Evolutionary conservation across 164 flowering plant species (phyloP).

Genomic region (Berberis thunbergii): DNA sequence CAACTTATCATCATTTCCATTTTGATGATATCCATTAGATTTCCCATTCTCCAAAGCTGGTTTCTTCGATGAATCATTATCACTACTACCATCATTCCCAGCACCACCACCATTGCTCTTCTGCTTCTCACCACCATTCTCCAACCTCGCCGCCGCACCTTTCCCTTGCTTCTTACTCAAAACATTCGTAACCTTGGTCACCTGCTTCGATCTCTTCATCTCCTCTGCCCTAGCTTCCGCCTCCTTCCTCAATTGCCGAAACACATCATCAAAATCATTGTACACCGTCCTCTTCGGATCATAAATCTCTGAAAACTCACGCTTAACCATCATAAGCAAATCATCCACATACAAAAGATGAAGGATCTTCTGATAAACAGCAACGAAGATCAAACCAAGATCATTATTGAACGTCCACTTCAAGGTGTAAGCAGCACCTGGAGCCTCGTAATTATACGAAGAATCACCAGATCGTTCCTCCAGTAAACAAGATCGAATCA

Average conservation of each 20-base stretch:
- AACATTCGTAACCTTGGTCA: constrained; percentile 28
- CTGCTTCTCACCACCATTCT: background rate
- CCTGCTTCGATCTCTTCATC: constrained; percentile 61
- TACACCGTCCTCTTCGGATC: constrained; percentile 56
- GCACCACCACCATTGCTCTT: constrained; percentile 30
- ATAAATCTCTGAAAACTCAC: constrained; percentile 61
- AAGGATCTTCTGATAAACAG: constrained; percentile 76
- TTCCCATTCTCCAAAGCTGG: constrained; percentile 31
- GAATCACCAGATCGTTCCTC: constrained; percentile 93
- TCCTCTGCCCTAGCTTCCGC: constrained; percentile 88
- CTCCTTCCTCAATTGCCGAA: constrained; percentile 73
- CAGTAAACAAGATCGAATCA: constrained; percentile 87
- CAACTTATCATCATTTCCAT: background rate
- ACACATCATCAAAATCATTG: constrained; percentile 71
- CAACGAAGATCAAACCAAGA: constrained; percentile 93
- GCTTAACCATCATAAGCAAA: constrained; percentile 73
- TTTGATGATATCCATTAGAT: background rate
- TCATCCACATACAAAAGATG: constrained; percentile 90
- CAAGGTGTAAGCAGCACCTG: constrained; percentile 77
- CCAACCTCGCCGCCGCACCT: constrained; percentile 8
- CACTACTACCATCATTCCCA: constrained; percentile 50
- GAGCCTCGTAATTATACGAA: constrained; percentile 69
- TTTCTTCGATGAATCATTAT: constrained; percentile 47
- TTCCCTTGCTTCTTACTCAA: constrained; percentile 49
- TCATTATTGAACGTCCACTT: constrained; percentile 96